phyloP scores from a whole-genome alignment of 2,329 filamentous ascomycete genomes.

The Endocalyx cinctus region DNA sequence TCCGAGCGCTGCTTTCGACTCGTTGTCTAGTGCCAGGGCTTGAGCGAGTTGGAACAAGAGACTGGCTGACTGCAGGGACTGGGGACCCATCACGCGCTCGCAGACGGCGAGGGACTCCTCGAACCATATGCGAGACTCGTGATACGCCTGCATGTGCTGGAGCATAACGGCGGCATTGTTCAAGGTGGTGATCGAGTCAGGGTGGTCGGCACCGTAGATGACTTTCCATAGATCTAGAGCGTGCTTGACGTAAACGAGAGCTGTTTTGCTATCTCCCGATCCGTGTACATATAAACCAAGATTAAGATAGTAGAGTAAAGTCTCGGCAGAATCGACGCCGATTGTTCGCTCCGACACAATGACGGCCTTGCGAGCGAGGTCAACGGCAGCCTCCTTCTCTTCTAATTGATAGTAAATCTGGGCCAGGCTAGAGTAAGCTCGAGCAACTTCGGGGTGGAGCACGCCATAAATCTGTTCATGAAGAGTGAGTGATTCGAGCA shows the following conservation, averaged over 20 bases:
- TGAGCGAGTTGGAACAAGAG: slow-evolving; percentile 96
- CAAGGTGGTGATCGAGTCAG: slow-evolving; percentile 96
- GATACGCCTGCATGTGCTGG: slow-evolving; percentile 89
- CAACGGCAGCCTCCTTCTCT: slow-evolving; percentile 92
- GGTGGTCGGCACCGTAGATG: slow-evolving; percentile 89
- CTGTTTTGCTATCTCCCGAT: slow-evolving; percentile 80
- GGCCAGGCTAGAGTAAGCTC: slow-evolving; percentile 90
- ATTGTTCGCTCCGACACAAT: slow-evolving; percentile 93
- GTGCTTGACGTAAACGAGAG: slow-evolving; percentile 86
- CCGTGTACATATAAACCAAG: slow-evolving; percentile 91
- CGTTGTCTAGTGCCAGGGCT: slow-evolving; percentile 89
- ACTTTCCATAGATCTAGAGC: slow-evolving; percentile 95
- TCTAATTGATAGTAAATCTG: slow-evolving; percentile 98
- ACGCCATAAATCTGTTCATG: slow-evolving; percentile 99
- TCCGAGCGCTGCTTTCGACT: slow-evolving; percentile 84
- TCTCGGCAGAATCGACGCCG: slow-evolving; percentile 89
- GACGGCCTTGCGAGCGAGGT: slow-evolving; percentile 92
- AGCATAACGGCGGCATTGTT: slow-evolving; percentile 99
- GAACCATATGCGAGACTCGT: slow-evolving; percentile 94
- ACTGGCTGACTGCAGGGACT: slow-evolving; percentile 89
- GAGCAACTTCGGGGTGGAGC: slow-evolving; percentile 90
- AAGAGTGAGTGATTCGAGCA: slow-evolving; percentile 91
- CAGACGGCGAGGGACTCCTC: slow-evolving; percentile 87
- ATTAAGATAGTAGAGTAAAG: slow-evolving; percentile 92
- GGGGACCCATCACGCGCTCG: slow-evolving; percentile 81